phyloP scores from a whole-genome alignment of 768 basidiomycete genomes.

The Clitopilus passeckerianus region DNA sequence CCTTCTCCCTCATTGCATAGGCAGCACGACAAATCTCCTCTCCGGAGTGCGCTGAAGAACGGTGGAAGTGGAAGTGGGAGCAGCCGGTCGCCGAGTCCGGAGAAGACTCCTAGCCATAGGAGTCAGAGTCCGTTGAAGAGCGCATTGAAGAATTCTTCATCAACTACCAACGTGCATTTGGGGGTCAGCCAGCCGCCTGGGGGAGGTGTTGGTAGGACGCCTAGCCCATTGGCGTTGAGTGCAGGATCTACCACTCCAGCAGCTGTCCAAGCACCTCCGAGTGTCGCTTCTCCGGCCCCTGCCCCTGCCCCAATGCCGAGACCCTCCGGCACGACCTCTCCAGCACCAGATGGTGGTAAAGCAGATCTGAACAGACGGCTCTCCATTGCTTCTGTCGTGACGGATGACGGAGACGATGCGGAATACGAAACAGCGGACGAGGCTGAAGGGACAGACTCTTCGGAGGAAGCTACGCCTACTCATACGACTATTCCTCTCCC shows the following conservation, averaged over 20 bases:
- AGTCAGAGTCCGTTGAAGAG: not conserved
- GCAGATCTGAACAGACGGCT: not conserved
- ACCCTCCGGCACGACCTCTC: not conserved
- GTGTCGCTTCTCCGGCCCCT: not conserved
- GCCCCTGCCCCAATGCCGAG: not conserved
- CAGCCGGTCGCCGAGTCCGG: not conserved
- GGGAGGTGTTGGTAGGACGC: constrained; percentile 32
- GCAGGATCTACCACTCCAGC: constrained; percentile 3
- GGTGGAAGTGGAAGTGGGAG: not conserved
- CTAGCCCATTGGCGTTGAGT: constrained; percentile 32
- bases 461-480: constrained; percentile 6
- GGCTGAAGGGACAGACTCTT: constrained; percentile 13
- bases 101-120: not conserved
- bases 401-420: constrained; percentile 26
- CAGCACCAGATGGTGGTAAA: not conserved
- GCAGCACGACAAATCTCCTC: constrained; percentile 39
- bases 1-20: constrained; percentile 2
- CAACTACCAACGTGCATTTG: not conserved
- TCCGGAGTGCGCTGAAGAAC: constrained; percentile 61
- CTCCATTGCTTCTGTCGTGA: not conserved
- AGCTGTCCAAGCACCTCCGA: constrained; percentile 1
- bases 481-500: constrained; percentile 9
- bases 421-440: constrained; percentile 64
- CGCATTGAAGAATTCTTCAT: not conserved
- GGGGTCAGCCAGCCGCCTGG: not conserved